Base-by-base conservation (phyloP, 1,139 yeast genomes). In the Eremothecium gossypii region DNA sequence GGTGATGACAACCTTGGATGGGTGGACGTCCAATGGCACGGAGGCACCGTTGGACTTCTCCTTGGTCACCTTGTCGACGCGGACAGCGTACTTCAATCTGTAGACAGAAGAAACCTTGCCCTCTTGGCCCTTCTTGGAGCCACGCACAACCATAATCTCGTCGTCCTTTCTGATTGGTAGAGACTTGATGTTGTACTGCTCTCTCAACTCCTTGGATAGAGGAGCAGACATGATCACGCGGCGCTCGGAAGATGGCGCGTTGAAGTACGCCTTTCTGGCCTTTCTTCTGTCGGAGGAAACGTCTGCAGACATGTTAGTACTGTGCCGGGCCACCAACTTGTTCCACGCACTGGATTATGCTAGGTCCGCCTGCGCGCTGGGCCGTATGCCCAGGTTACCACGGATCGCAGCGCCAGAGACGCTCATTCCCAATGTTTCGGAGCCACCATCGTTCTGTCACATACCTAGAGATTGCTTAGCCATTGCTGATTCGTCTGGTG, bases 241-340 rank as follows among this genome's bases (percentile, higher is more conserved):
- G 78, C 97, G 87, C 68, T 76, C 87, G 60, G 91, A 83, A 60
- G 98, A 91, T 66, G 98, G 94, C 61, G 99, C 94, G 65, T 77
- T 76, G 89, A 93, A 93, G 85, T 93, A 83, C 73, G 98, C 98
- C 89, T 91, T 91, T 85, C 99, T 89, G 74, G 97, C 79, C 84
- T 91, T 91, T 73, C 95, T 83, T 80, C 98, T 94, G 70, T 96
- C 91, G 73, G 95, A 83, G 68, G 98, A 87, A 75, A 91, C 97
- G 95, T 91, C 93, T 80, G 64, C 40, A 41, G 30, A 53, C 68
- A 40, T 17, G 23, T 17, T 17, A 17, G 23, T 17, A 17, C 23
- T 17, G 23, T 17, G 13, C 13, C 6, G 11, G 11, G 31, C 13
- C 5, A 11, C 31, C 31, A 29, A 29, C 11, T 29, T 29, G 6